Percentiles rank a stretch among this genome's conserved stretches.
Conservation (phyloP, 441 rosid species). For the Codiaeum variegatum region DNA sequence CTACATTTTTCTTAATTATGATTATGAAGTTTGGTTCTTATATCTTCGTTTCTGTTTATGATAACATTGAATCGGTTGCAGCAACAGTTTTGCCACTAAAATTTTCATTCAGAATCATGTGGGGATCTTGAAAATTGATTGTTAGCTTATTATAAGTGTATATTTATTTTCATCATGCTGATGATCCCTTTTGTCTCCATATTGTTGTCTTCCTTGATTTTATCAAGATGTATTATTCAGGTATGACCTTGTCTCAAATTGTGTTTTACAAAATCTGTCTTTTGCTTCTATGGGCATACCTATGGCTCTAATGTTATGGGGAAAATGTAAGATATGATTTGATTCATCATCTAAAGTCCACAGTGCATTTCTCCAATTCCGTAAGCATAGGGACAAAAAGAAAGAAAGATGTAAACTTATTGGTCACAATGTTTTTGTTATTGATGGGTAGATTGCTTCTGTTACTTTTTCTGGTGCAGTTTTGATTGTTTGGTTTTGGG, state of each 20-base stretch:
- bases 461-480: background rate
- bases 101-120: background rate
- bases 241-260: conserved; percentile 18
- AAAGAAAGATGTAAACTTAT: background rate
- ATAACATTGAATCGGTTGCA: conserved; percentile 6
- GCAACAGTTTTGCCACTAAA: background rate
- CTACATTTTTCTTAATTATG: background rate
- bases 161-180: background rate
- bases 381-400: background rate
- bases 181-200: conserved; percentile 16
- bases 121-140: conserved; percentile 23
- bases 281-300: conserved; percentile 5
- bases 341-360: background rate
- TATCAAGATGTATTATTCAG: conserved; percentile 7
- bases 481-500: background rate
- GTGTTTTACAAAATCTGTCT: conserved; percentile 7
- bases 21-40: background rate
- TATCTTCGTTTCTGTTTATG: background rate
- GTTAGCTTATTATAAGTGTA: background rate
- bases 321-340: background rate
- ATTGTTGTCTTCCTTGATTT: conserved; percentile 13
- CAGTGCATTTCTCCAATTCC: background rate
- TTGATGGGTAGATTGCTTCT: background rate
- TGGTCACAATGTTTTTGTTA: background rate
- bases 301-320: background rate